Base-by-base conservation (phyloP, 1,284 basidiomycete species). In the Amylostereum areolatum region DNA sequence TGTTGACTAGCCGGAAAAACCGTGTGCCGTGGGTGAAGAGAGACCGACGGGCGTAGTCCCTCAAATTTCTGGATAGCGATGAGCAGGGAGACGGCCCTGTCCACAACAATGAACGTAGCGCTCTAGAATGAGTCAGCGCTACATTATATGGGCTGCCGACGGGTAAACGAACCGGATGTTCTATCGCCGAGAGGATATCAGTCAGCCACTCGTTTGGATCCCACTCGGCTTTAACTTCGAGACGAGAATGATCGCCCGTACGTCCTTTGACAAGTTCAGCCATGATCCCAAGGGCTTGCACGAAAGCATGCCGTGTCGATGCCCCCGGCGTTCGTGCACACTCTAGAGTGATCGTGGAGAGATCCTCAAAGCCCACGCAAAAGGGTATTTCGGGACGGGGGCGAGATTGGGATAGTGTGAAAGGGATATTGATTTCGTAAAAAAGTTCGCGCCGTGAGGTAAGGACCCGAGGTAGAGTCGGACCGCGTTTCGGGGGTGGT, bases 91-190 rank as follows among this genome's bases (percentile, higher is more conserved):
- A 91, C 73, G 12, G 85, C 69, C 28, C 78, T 74, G 49, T 90
- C 83, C 11, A 92, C 79, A 1, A 80, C 68, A 4, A 74, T 71
- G 57, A 92, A 92, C 42, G 80, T 80, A n/a, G 74, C 64, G 25
- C 66, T 68, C 85, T 86, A 57, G 49, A 49, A 27, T 25, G 51
- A 36, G 50, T 58, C 27, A 61, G 48, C 39, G 24, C 37, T 32
- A 35, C 8, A 39, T 44, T 37, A 6, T 39, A 36, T 11, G 30
- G 43, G 29, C 41, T 30, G 34, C 18, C 18, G 29, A 42, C 47
- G 25, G 35, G 43, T 2, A 48, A 33, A 54, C 71, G 55, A 51
- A 85, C 85, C 69, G 77, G 72, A 41, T 73, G 65, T 46, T 80
- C 74, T 35, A 87, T 59, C 43, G 66, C 73, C 24, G 67, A 58